phyloP scores from a whole-genome alignment of 345 rosid genomes.

The Turritis glabra region DNA sequence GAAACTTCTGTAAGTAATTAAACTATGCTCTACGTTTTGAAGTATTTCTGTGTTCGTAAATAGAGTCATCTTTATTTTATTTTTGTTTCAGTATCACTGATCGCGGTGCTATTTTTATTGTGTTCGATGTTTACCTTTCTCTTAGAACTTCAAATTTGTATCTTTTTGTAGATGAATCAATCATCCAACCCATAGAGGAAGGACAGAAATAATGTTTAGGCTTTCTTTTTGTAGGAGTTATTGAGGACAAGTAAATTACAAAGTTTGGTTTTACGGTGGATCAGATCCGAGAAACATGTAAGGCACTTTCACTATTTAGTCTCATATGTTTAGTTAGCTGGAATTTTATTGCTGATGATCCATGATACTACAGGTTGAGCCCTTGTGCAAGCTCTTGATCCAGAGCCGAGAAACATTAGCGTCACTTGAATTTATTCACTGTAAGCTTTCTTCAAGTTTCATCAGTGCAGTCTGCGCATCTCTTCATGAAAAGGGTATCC shows the following conservation, averaged over 20 bases:
- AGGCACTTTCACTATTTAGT: conserved; percentile 34
- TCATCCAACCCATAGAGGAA: neutral
- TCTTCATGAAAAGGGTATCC: conserved; percentile 38
- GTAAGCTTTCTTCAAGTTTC: conserved; percentile 62
- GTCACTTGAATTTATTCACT: conserved; percentile 74
- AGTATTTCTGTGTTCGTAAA: neutral
- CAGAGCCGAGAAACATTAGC: conserved; percentile 65
- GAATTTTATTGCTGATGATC: conserved; percentile 16
- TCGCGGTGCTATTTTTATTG: neutral
- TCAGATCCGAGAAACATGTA: conserved; percentile 75
- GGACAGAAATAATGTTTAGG: neutral
- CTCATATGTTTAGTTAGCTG: conserved; percentile 13
- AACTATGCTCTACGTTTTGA: conserved; percentile 1
- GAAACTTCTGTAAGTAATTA: conserved; percentile 73
- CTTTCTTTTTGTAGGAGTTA: conserved; percentile 56
- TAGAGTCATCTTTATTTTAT: neutral
- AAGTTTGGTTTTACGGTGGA: conserved; percentile 62
- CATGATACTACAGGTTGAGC: conserved; percentile 57
- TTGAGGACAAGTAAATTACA: conserved; percentile 59
- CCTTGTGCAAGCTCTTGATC: conserved; percentile 64
- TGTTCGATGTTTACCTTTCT: conserved; percentile 1
- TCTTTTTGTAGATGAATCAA: conserved; percentile 12
- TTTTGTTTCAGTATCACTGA: neutral
- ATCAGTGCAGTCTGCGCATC: conserved; percentile 54
- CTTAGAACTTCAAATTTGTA: conserved; percentile 8